Percentiles rank a stretch among this genome's conserved stretches.
Conservation (phyloP, 2,329 filamentous ascomycete genomes). For the Fusarium sp. region DNA sequence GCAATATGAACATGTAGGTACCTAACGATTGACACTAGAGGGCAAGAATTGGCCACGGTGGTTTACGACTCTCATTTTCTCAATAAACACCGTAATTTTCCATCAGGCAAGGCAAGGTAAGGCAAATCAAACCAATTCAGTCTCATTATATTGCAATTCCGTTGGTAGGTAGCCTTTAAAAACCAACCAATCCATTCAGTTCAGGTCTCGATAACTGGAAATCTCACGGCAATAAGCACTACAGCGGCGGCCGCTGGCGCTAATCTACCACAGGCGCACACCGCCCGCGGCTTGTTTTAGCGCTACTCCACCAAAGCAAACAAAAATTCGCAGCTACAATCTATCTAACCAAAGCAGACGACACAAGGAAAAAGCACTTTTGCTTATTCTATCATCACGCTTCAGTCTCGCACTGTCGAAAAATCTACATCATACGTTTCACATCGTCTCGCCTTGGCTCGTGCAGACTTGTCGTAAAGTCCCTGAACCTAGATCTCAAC, state of each 20-base stretch:
- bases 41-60: no score
- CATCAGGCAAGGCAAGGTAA: no score
- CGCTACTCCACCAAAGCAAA: conserved; percentile 35
- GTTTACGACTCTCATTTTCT: no score
- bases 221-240: no score
- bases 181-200: no score
- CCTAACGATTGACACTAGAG: no score
- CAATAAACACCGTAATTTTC: no score
- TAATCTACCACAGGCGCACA: conserved; percentile 32
- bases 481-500: conserved; percentile 2
- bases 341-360: conserved; percentile 22
- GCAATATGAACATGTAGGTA: not conserved
- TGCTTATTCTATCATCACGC: not conserved
- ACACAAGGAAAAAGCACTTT: conserved; percentile 20
- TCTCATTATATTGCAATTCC: no score
- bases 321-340: conserved; percentile 23
- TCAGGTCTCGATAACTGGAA: no score
- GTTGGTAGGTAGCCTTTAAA: no score
- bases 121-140: no score
- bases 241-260: conserved; percentile 13
- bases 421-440: not conserved
- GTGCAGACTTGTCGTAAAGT: conserved; percentile 2
- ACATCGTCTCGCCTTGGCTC: conserved; percentile 1
- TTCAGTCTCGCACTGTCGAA: conserved; percentile 1
- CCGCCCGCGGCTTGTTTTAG: conserved; percentile 42